A percentile compares a stretch with the other conserved stretches of the same genome.
Evolutionary conservation across 352 stramenopile genomes (phyloP).

Genomic region (Phytophthora rubi): DNA sequence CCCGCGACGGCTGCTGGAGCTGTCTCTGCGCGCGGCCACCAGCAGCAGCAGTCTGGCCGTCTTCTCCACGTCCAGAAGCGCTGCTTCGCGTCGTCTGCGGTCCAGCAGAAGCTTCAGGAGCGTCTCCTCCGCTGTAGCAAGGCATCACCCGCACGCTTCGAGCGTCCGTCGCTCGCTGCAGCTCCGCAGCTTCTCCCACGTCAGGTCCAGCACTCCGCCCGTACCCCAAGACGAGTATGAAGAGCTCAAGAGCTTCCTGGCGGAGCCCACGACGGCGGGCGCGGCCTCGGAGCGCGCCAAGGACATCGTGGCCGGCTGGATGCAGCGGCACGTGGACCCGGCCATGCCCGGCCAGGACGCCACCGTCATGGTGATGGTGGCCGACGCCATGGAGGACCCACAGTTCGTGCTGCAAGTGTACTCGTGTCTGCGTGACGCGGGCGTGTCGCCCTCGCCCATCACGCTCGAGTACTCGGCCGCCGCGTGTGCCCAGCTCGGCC

Average conservation of each 20-base stretch:
- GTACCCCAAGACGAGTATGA: constrained; percentile 61
- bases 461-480: constrained; percentile 71
- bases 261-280: constrained; percentile 48
- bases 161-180: constrained; percentile 11
- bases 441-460: constrained; percentile 67
- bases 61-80: constrained; percentile 11
- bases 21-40: constrained; percentile 18
- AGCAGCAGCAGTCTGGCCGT: background rate
- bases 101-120: constrained; percentile 13
- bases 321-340: constrained; percentile 68
- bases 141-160: background rate
- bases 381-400: constrained; percentile 60
- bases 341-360: constrained; percentile 75
- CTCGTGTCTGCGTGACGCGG: constrained; percentile 52
- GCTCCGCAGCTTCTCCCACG: constrained; percentile 27
- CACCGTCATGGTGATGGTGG: constrained; percentile 83
- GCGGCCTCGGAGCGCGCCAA: constrained; percentile 37
- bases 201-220: constrained; percentile 13
- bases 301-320: constrained; percentile 54
- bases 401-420: constrained; percentile 72
- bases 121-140: background rate
- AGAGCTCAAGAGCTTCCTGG: constrained; percentile 68
- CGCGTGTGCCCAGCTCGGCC: constrained; percentile 60
- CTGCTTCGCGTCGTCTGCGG: constrained; percentile 10
- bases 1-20: constrained; percentile 25